Base-by-base conservation (phyloP, 805 yeast genomes). In the Candida chilensis region DNA sequence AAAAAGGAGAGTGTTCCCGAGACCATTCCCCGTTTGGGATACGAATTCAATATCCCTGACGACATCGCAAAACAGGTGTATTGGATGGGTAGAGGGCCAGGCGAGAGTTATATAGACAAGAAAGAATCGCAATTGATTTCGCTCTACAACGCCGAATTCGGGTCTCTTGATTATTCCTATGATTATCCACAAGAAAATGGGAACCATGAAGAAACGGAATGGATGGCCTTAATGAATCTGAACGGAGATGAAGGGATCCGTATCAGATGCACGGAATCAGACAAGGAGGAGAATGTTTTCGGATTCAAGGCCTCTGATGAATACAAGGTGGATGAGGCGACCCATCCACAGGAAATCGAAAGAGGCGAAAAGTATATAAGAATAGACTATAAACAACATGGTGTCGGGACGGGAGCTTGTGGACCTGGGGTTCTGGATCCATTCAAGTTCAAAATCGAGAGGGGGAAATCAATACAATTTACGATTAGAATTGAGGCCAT, bases 131-230 rank as follows among this genome's bases (percentile, higher is more conserved):
- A 44, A 17, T 38, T 29, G 25, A 27, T 52, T 21, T 61, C 57
- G 4, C 20, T 45, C 3, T 41, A 41, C 32, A 26, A 28, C 7
- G 20, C 32, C n/a, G 19, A 34, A 4, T 40, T 35, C 13, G 34
- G 26, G 4, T 39, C 40, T 1, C 36, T 52, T 14, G 47, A 44
- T 30, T 41, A 37, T 24, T 27, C 28, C 17, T 56, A 55, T 34
- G 60, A 55, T 11, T 51, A 41, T 24, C 61, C 62, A 1, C 62
- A 57, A 37, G 61, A 56, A 26, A 50, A 47, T 30, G 60, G 61
- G 16, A 57, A 55, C 35, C 52, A 52, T 19, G 37, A 42, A 16
- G 57, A 46, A 24, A 49, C 55, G 7, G 39, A 48, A n/a, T 54
- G 57, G 60, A 33, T 48, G n/a, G n/a, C n/a, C n/a, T n/a, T n/a